Base-by-base conservation (phyloP, 2,329 filamentous ascomycete species). In the Botrytis deweyae region DNA sequence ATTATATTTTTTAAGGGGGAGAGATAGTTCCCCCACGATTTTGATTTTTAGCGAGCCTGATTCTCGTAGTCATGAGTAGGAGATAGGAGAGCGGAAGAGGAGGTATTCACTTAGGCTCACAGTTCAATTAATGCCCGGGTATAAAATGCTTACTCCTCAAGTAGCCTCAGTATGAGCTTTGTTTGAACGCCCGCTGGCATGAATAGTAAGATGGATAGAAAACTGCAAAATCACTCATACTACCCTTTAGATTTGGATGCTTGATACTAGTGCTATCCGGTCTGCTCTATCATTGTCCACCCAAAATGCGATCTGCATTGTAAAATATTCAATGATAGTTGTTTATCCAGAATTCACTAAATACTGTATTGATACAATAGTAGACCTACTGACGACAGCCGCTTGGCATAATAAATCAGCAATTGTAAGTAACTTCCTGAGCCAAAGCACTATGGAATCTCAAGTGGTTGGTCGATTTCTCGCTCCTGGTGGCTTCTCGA, bases 1-100 rank as follows among this genome's bases (percentile, higher is more conserved):
- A 6, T 62, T 6, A 8, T 1, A n/a, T 40, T 62, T 16, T 3
- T 14, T 16, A 0, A 12, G 49, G 2, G 4, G 25, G 25, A 4
- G 46, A 4, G 46, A 10, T 1, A 33, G 33, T 4, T 8, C 18
- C 44, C 18, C 6, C 14, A 18, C 29, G 6, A 18, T 16, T 18
- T 29, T 16, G 2, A 18, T 10, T 29, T 55, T 8, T 9, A 18
- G 52, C 25, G 52, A 55, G 52, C 25, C n/a, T 29, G 14, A 16
- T 55, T 55, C 14, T 55, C 14, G 52, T 55, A 55, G n/a, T 55
- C n/a, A 7, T 9, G n/a, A 55, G 52, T 18, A 18, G n/a, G n/a
- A 29, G 52, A 29, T 55, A 4, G 14, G 14, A 29, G n/a, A 55
- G 6, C 6, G n/a, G 52, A 14, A 55, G 14, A 55, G 18, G n/a